phyloP scores from a whole-genome alignment of 345 rosid genomes.

The Eucalyptus shirleyi region DNA sequence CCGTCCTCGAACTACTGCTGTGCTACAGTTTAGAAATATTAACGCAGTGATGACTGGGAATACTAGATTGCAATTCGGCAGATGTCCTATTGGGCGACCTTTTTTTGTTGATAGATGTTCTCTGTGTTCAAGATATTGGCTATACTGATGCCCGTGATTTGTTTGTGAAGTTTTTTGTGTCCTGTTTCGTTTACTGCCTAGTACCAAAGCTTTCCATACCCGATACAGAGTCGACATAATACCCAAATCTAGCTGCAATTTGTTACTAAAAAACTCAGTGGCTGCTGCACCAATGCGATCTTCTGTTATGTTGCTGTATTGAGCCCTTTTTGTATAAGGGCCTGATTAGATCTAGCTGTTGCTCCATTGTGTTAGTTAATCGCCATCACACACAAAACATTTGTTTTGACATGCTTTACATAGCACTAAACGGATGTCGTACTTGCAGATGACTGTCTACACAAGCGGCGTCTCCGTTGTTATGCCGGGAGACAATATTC shows the following conservation, averaged over 20 bases:
- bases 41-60: not conserved
- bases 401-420: not conserved
- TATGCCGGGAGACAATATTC: constrained; percentile 8
- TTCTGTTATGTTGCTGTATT: not conserved
- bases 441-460: not conserved
- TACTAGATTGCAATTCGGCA: not conserved
- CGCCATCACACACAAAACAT: not conserved
- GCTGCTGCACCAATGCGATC: not conserved
- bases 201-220: not conserved
- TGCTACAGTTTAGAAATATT: not conserved
- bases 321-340: not conserved
- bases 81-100: rapidly evolving
- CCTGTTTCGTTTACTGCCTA: not conserved
- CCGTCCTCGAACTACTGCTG: not conserved
- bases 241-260: not conserved
- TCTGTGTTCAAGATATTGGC: not conserved
- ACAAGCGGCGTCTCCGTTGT: not conserved
- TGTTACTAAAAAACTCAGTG: not conserved
- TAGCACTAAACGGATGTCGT: not conserved
- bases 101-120: not conserved
- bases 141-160: not conserved
- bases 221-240: not conserved
- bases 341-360: not conserved
- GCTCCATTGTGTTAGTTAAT: not conserved
- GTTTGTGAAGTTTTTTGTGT: not conserved